Conservation (phyloP, 345 rosid species). For the Toxicodendron radicans region DNA sequence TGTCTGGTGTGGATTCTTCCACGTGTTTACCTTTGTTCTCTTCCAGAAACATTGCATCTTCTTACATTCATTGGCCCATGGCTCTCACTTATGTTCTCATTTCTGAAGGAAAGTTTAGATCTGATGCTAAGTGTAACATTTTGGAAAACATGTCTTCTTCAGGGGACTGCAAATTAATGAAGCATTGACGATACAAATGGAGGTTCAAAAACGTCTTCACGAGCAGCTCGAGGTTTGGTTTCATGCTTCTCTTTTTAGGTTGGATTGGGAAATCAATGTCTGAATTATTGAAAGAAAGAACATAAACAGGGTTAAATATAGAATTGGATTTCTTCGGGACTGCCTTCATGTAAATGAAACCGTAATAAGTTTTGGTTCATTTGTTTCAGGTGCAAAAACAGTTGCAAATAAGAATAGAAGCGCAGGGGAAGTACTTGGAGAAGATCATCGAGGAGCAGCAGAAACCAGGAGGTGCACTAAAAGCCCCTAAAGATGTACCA, state of each 20-base stretch:
- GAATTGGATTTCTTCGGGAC: neutral
- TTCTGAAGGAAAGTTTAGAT: neutral
- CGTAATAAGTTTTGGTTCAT: neutral
- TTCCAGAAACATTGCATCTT: neutral
- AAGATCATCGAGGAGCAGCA: slow-evolving; percentile 32
- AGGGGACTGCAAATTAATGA: slow-evolving; percentile 28
- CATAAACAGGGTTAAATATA: neutral
- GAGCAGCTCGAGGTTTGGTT: slow-evolving; percentile 30
- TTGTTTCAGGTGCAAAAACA: slow-evolving; percentile 27
- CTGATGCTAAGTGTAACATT: neutral
- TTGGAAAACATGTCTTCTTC: neutral
- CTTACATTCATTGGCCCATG: neutral
- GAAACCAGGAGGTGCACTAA: slow-evolving; percentile 17
- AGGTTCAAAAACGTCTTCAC: slow-evolving; percentile 30
- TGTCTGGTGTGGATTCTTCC: slow-evolving; percentile 20
- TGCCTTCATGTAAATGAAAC: neutral
- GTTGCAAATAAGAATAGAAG: slow-evolving; percentile 30
- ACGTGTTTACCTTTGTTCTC: slow-evolving; percentile 10
- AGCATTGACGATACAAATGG: slow-evolving; percentile 28
- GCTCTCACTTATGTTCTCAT: neutral
- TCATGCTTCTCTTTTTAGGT: neutral
- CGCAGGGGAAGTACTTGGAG: slow-evolving; percentile 33
- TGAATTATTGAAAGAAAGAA: neutral
- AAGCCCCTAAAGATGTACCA: neutral
- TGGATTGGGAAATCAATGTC: no score